phyloP scores from a whole-genome alignment of 2,329 filamentous ascomycete species.

The Chrysoporthe austroafricana region DNA sequence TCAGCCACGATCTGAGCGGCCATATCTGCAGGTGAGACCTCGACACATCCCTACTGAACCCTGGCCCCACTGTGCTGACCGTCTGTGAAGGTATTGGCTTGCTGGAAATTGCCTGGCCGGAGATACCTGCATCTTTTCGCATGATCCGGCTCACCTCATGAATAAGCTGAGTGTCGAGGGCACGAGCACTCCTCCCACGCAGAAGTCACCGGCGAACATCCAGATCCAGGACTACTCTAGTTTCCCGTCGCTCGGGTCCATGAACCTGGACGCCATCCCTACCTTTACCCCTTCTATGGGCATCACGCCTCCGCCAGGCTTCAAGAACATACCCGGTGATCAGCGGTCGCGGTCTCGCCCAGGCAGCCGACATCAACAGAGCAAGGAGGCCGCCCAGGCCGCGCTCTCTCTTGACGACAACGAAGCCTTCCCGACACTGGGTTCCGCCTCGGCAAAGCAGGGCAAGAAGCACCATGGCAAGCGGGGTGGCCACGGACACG shows the following conservation, averaged over 20 bases:
- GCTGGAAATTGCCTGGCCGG: slow-evolving; percentile 94
- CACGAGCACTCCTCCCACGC: slow-evolving; percentile 64
- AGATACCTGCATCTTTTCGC: slow-evolving; percentile 93
- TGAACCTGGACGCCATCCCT: slow-evolving; percentile 61
- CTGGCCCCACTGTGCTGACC: slow-evolving; percentile 24
- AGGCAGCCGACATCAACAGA: slow-evolving; percentile 76
- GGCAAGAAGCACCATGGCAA: slow-evolving; percentile 94
- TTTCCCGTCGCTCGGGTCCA: slow-evolving; percentile 76
- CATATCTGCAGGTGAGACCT: slow-evolving; percentile 93
- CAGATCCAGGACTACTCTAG: slow-evolving; percentile 83
- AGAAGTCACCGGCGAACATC: slow-evolving; percentile 67
- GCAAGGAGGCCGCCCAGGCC: slow-evolving; percentile 62
- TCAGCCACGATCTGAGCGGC: slow-evolving; percentile 93
- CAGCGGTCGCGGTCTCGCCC: slow-evolving; percentile 80
- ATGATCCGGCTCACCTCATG: slow-evolving; percentile 87
- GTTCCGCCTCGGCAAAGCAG: slow-evolving; percentile 73
- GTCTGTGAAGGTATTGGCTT: slow-evolving; percentile 79
- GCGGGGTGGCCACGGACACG: slow-evolving; percentile 77
- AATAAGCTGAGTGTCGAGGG: slow-evolving; percentile 79
- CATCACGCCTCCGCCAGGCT: slow-evolving; percentile 69
- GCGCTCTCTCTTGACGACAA: slow-evolving; percentile 88
- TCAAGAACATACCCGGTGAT: slow-evolving; percentile 65
- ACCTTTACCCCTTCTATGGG: slow-evolving; percentile 57
- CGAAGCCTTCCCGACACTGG: slow-evolving; percentile 90
- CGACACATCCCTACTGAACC: slow-evolving; percentile 14